Base-by-base conservation (phyloP, 352 stramenopile genomes). In the Phytopythium kandeliae region DNA sequence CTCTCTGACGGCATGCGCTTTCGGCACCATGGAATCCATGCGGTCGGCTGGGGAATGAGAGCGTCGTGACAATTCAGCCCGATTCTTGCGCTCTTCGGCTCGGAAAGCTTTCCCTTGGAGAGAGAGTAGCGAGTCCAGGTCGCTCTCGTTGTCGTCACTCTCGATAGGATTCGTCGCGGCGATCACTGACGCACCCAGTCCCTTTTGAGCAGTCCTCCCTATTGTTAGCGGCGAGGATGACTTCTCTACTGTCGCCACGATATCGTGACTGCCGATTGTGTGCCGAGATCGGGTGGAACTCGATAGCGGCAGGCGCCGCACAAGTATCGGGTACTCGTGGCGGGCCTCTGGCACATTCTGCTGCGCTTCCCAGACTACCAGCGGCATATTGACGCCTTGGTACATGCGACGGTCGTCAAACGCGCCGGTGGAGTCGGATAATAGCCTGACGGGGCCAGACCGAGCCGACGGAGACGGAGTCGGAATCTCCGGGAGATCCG, bases 281-380 rank as follows among this genome's bases (percentile, higher is more conserved):
- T 38, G 45, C 33, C 45, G 28, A 41, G 19, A 1, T 1, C 45
- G 24, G 26, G 28, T 19, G 21, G n/a, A 11, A 15, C 3, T 28
- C 9, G 25, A 12, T 1, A 41, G 12, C 17, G 5, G 28, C 30
- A 51, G 28, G 15, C 33, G 30, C n/a, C 41, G 45, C 17, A 51
- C 45, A 19, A 33, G 9, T 13, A 51, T 51, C 16, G 45, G 11
- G 28, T 51, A 12, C 2, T 41, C 22, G 11, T 9, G 33, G 11
- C 4, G 44, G n/a, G 11, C 6, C 9, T n/a, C 26, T 38, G 22
- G 4, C 2, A 1, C n/a, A 7, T 10, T 17, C 22, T 21, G 6
- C 12, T 51, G 30, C 6, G 19, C 31, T 31, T 51, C 45, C 45
- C 45, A 51, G 9, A 51, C 21, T 0, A 51, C 41, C 19, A 41